Evolutionary conservation across 202 grass and related monocot species (phyloP).

Genomic region (Digitaria exilis): DNA sequence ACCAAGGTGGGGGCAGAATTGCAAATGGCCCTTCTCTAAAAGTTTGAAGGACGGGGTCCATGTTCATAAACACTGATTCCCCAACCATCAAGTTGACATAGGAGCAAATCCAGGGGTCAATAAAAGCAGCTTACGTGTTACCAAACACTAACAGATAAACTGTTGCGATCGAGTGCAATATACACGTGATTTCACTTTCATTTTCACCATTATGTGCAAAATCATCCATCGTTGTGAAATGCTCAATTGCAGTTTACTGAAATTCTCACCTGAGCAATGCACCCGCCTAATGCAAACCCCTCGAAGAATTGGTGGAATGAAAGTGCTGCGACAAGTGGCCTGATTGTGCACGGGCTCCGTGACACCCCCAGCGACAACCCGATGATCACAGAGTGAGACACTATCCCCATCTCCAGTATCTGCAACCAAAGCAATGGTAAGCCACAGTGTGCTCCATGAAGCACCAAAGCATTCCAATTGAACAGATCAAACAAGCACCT

Average conservation of each 20-base stretch:
- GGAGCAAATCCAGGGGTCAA: not conserved
- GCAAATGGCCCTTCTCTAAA: not conserved
- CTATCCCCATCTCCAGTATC: slow-evolving; percentile 95
- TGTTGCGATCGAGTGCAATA: not conserved
- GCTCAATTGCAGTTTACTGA: not conserved
- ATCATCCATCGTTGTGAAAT: not conserved
- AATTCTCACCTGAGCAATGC: slow-evolving; percentile 75
- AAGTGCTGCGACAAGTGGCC: slow-evolving; percentile 68
- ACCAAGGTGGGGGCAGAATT: not conserved
- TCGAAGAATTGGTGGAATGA: slow-evolving; percentile 96
- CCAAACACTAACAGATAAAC: not conserved
- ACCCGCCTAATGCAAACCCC: slow-evolving; percentile 85
- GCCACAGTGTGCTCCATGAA: slow-evolving; percentile 6
- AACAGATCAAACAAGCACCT: slow-evolving; percentile 53
- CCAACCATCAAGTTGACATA: not conserved
- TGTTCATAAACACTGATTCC: not conserved
- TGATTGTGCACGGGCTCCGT: slow-evolving; percentile 77
- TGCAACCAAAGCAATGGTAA: slow-evolving; percentile 17
- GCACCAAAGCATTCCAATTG: not conserved
- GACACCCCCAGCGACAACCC: slow-evolving; percentile 87
- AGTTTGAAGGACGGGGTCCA: not conserved
- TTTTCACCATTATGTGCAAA: not conserved
- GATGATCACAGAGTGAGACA: slow-evolving; percentile 94
- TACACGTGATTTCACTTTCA: not conserved
- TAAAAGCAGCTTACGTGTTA: too few species aligned